Conservation (phyloP, 805 yeast genomes). For the Candida boidinii region DNA sequence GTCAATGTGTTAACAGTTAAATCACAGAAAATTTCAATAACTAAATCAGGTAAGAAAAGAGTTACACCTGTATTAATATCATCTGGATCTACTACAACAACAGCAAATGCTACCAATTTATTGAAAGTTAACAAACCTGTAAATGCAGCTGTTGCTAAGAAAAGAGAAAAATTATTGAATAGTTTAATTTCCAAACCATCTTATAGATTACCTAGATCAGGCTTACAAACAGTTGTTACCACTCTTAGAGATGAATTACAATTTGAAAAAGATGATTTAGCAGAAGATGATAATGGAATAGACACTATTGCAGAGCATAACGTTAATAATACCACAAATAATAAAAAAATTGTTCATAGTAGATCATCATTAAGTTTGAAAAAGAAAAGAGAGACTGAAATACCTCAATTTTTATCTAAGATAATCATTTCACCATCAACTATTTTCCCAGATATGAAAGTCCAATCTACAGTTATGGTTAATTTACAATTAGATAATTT, state of each 20-base stretch:
- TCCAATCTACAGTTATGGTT: conserved; percentile 23
- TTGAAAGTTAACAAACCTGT: conserved; percentile 2
- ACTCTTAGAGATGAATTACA: conserved; percentile 37
- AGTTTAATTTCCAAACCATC: conserved; percentile 31
- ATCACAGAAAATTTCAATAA: conserved; percentile 46
- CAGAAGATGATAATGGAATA: conserved; percentile 33
- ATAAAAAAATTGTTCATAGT: conserved; percentile 24
- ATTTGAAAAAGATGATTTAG: conserved; percentile 19
- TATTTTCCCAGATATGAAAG: conserved; percentile 19
- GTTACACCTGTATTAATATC: conserved; percentile 66
- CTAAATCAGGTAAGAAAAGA: conserved; percentile 70
- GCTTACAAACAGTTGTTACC: conserved; percentile 55
- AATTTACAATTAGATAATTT: conserved; percentile 8
- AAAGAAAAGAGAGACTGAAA: conserved; percentile 26
- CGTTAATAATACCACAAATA: conserved; percentile 23
- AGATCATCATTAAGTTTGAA: conserved; percentile 24
- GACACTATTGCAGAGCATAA: conserved; percentile 28
- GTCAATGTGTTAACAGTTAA: conserved; percentile 11
- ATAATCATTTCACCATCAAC: conserved; percentile 18
- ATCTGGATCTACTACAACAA: conserved; percentile 19
- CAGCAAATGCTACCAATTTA: too few species aligned
- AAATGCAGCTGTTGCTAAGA: conserved; percentile 9
- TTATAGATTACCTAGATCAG: conserved; percentile 52
- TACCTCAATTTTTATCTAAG: conserved; percentile 18
- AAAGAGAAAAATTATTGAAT: conserved; percentile 15